phyloP scores from a whole-genome alignment of 2,329 filamentous ascomycete species.

The Colletotrichum echinochloae region DNA sequence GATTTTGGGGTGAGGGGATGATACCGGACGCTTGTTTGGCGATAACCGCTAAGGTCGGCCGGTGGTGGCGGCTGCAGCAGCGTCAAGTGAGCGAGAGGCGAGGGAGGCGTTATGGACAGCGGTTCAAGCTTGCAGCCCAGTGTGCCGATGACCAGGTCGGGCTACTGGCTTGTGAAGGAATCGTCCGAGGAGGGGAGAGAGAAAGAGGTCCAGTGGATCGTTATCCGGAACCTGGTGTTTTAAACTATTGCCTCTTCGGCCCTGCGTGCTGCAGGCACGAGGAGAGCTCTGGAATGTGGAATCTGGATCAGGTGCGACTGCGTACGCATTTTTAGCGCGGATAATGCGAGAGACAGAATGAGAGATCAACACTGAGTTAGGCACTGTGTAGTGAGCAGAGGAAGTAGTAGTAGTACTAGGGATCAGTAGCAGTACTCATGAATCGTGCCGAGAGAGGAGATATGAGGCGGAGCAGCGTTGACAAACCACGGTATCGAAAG shows the following conservation, averaged over 20 bases:
- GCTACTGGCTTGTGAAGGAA: constrained; percentile 1
- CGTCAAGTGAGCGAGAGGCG: constrained; percentile 29
- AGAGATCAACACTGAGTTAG: neutral
- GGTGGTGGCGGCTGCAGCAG: constrained; percentile 40
- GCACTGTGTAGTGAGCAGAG: neutral
- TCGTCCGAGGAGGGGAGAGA: constrained; percentile 5
- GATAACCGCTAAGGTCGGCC: constrained; percentile 27
- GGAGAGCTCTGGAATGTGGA: constrained; percentile 34
- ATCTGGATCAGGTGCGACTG: constrained; percentile 17
- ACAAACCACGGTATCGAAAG: neutral
- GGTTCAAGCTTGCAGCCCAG: constrained; percentile 16
- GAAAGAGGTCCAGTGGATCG: constrained; percentile 5
- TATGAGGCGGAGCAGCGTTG: neutral
- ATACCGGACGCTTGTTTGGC: constrained; percentile 17
- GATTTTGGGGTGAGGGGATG: constrained; percentile 4
- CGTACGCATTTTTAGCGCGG: neutral
- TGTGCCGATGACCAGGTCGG: constrained; percentile 13
- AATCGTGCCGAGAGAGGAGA: neutral
- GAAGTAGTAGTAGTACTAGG: too few relatives aligned
- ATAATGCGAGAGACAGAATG: neutral
- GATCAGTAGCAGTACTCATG: neutral
- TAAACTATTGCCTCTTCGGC: constrained; percentile 31
- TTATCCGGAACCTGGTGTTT: constrained; percentile 37
- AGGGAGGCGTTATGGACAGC: constrained; percentile 8
- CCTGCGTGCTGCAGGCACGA: constrained; percentile 33